phyloP scores from a whole-genome alignment of 805 yeast species.

The Brettanomyces sp. region DNA sequence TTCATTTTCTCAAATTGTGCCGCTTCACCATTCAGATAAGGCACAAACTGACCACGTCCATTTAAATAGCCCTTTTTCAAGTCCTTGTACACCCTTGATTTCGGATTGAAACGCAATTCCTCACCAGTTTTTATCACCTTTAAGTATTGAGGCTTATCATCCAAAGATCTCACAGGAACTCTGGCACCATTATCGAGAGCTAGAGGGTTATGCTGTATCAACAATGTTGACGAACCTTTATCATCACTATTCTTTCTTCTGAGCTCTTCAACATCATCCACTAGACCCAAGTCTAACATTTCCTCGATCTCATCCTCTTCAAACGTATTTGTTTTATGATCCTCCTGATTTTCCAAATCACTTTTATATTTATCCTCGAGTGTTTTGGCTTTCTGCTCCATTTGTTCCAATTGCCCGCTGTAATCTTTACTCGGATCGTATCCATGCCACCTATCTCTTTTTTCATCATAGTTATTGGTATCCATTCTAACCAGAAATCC shows the following conservation, averaged over 20 bases:
- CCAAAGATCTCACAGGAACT: conserved; percentile 51
- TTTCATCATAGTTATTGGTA: conserved; percentile 51
- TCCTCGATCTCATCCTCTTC: conserved; percentile 36
- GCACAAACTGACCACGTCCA: conserved; percentile 40
- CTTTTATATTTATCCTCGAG: conserved; percentile 11
- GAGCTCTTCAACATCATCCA: conserved; percentile 10
- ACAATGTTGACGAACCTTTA: conserved; percentile 5
- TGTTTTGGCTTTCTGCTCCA: conserved; percentile 31
- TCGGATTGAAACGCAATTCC: conserved; percentile 44
- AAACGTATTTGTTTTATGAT: conserved; percentile 8
- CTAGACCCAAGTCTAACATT: conserved; percentile 30
- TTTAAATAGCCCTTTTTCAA: conserved; percentile 24
- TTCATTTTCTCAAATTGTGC: conserved; percentile 39
- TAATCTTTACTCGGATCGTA: conserved; percentile 54
- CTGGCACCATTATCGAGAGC: conserved; percentile 15
- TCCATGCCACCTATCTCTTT: conserved; percentile 78
- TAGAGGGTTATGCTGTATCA: conserved; percentile 7
- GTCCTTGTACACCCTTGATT: conserved; percentile 33
- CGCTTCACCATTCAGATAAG: conserved; percentile 50
- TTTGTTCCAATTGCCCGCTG: conserved; percentile 36
- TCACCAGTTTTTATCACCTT: conserved; percentile 36
- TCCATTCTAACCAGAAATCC: conserved; percentile 10
- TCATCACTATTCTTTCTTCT: conserved; percentile 13
- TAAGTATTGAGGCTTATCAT: conserved; percentile 68
- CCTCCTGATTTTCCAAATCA: conserved; percentile 6